A percentile compares a stretch with the other conserved stretches of the same genome.
These are phyloP conservation scores for Mycena citricolor DNA, from an alignment of 1,284 basidiomycete genomes.

Conservation along the genomic window DNA sequence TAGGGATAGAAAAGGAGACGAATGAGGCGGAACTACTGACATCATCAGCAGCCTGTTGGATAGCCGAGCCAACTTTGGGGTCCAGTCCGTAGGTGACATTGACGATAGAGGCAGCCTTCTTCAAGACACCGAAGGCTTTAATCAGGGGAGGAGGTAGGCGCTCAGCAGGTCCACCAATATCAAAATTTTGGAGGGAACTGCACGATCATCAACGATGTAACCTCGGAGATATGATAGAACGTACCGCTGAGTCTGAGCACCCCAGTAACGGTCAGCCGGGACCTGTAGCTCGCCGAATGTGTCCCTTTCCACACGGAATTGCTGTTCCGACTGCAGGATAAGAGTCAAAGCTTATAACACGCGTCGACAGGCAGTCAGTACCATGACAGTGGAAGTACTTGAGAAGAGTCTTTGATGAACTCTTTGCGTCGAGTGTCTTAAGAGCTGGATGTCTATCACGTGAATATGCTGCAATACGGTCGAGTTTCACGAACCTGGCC, in stretches of 20 bases:
- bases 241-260: conserved; percentile 95
- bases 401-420: conserved; percentile 30
- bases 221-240: too few relatives aligned
- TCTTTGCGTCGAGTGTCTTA: conserved; percentile 6
- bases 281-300: conserved; percentile 94
- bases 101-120: conserved; percentile 94
- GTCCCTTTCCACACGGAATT: conserved; percentile 74
- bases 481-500: conserved; percentile 2
- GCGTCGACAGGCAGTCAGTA: conserved; percentile 25
- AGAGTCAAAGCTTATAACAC: conserved; percentile 2
- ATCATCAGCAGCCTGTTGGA: conserved; percentile 94
- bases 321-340: conserved; percentile 45
- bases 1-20: conserved; percentile 4
- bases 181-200: conserved; percentile 96
- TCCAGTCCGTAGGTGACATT: conserved; percentile 93
- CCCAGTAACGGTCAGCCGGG: conserved; percentile 96
- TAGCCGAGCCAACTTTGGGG: conserved; percentile 85
- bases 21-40: conserved; percentile 39
- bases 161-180: conserved; percentile 94
- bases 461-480: conserved; percentile 15
- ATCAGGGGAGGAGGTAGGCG: conserved; percentile 93
- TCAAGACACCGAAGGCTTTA: conserved; percentile 97
- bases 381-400: conserved; percentile 47
- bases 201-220: conserved; percentile 6
- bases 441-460: conserved; percentile 24